Evolutionary conservation across 2,329 filamentous ascomycete genomes (phyloP).

Genomic region (Aspergillus awamori): DNA sequence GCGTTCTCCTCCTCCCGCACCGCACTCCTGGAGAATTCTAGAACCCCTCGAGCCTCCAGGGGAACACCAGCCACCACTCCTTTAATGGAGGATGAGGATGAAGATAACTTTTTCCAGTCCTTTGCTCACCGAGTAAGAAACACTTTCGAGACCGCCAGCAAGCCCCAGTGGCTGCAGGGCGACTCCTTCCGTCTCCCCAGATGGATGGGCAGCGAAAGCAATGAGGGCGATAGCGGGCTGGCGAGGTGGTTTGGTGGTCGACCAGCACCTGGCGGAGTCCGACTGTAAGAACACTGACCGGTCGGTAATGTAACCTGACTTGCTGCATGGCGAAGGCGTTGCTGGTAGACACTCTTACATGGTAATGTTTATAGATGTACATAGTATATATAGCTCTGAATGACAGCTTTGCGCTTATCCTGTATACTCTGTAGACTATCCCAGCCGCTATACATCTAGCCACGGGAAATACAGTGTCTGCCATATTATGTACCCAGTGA

Average conservation of each 20-base stretch:
- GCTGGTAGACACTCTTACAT: background rate
- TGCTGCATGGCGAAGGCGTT: slow-evolving; percentile 32
- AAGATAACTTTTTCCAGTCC: slow-evolving; percentile 81
- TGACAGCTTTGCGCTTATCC: background rate
- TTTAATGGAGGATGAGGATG: slow-evolving; percentile 63
- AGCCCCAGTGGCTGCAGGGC: slow-evolving; percentile 80
- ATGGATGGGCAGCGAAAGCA: slow-evolving; percentile 72
- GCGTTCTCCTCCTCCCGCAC: slow-evolving; percentile 38
- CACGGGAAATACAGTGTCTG: no score
- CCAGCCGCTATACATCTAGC: no score
- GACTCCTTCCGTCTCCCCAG: slow-evolving; percentile 74
- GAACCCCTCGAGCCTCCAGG: slow-evolving; percentile 32
- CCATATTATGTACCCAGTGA: no score
- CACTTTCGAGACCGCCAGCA: slow-evolving; percentile 80
- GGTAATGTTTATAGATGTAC: slow-evolving; percentile 2
- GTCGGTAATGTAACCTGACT: slow-evolving; percentile 7
- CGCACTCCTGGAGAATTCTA: slow-evolving; percentile 34
- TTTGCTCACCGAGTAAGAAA: slow-evolving; percentile 87
- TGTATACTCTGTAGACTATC: background rate
- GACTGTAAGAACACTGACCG: slow-evolving; percentile 32
- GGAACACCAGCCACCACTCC: slow-evolving; percentile 38
- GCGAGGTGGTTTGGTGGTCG: slow-evolving; percentile 46
- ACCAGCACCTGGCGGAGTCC: slow-evolving; percentile 43
- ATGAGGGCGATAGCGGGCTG: slow-evolving; percentile 34
- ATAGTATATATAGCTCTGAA: background rate